A percentile compares a stretch with the other conserved stretches of the same genome.
Conservation (phyloP, 192 early-diverging fungal species). For the Entomortierella chlamydospora region DNA sequence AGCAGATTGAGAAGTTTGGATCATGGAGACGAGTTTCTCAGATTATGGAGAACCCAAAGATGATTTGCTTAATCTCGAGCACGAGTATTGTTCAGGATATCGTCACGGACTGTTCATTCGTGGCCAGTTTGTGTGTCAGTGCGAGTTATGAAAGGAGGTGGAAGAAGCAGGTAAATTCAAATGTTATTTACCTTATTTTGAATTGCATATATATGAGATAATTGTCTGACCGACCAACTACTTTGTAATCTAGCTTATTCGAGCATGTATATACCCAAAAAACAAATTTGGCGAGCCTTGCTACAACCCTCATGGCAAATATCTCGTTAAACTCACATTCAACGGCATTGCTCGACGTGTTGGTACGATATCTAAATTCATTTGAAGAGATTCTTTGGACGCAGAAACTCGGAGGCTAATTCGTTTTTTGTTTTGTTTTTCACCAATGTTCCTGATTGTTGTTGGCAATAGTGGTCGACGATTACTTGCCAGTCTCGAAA, state of each 20-base stretch:
- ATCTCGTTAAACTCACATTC: constrained; percentile 85
- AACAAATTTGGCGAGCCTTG: constrained; percentile 73
- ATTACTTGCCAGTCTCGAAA: constrained; percentile 82
- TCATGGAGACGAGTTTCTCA: constrained; percentile 86
- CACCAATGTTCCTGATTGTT: not conserved
- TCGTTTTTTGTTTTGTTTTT: not conserved
- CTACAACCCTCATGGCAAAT: constrained; percentile 91
- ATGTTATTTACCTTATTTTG: not conserved
- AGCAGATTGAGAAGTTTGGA: constrained; percentile 79
- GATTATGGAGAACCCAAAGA: constrained; percentile 72
- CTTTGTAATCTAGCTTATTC: constrained; percentile 71
- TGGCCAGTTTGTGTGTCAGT: constrained; percentile 89
- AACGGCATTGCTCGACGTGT: constrained; percentile 90
- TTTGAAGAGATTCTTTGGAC: not conserved
- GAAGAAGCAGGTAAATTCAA: constrained; percentile 68
- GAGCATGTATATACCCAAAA: constrained; percentile 90
- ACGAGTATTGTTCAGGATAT: constrained; percentile 83
- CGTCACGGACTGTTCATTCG: constrained; percentile 96
- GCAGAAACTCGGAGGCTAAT: no score
- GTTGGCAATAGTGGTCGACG: constrained; percentile 77
- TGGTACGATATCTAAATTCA: constrained; percentile 20
- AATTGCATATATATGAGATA: not conserved
- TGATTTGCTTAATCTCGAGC: constrained; percentile 78
- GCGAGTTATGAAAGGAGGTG: constrained; percentile 82
- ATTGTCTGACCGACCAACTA: not conserved